A percentile compares a stretch with the other conserved stretches of the same genome.
Evolutionary conservation across 441 rosid species (phyloP).

Genomic region (Gossypium gossypioides): DNA sequence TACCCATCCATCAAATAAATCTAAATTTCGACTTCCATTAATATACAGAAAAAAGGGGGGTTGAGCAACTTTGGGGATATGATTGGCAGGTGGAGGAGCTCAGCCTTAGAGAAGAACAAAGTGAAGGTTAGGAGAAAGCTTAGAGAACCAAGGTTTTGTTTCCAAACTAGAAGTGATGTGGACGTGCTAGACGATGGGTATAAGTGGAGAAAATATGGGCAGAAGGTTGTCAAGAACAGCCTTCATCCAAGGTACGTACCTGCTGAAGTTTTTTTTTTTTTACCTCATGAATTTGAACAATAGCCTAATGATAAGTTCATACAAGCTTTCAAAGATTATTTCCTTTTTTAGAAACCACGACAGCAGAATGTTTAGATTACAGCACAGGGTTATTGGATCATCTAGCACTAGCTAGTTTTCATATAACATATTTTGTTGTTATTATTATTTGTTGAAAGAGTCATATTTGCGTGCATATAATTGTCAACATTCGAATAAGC

Average conservation of each 20-base stretch:
- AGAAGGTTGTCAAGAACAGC: slow-evolving; percentile 92
- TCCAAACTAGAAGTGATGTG: slow-evolving; percentile 88
- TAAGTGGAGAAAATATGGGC: slow-evolving; percentile 97
- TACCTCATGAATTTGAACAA: neutral
- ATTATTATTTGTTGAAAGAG: too few relatives aligned
- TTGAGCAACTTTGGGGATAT: neutral
- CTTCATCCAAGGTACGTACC: slow-evolving; percentile 77
- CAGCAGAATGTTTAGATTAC: neutral
- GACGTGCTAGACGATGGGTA: slow-evolving; percentile 95
- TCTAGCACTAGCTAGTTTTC: neutral
- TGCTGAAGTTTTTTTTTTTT: neutral
- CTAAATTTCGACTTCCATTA: neutral
- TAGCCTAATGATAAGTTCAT: neutral
- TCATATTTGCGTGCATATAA: too few relatives aligned
- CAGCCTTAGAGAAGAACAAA: slow-evolving; percentile 57
- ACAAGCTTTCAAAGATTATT: neutral
- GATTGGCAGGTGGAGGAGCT: slow-evolving; percentile 69
- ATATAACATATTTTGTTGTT: neutral
- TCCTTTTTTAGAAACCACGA: neutral
- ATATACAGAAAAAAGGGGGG: neutral
- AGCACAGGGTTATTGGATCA: neutral
- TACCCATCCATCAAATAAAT: slow-evolving; percentile 19
- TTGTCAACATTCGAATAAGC: too few relatives aligned
- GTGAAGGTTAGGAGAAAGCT: slow-evolving; percentile 82
- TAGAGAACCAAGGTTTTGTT: slow-evolving; percentile 95